Conservation (phyloP, 2,329 filamentous ascomycete species). For the Rutstroemia sp. region DNA sequence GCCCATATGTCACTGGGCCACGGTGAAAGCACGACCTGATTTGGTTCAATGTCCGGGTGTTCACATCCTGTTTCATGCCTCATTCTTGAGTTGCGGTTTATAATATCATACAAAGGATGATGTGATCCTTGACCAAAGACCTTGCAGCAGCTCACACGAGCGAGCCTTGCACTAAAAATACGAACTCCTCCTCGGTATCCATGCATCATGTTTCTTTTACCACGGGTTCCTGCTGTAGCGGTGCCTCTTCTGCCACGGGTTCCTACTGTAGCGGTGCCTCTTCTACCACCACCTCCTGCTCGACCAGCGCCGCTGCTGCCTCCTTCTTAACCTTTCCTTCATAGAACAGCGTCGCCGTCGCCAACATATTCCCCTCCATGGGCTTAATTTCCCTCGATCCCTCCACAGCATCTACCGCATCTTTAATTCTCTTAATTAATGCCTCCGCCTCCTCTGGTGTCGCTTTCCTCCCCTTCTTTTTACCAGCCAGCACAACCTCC, state of each 20-base stretch:
- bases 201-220: neutral
- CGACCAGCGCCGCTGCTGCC: neutral
- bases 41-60: too few relatives aligned
- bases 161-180: too few relatives aligned
- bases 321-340: constrained; percentile 31
- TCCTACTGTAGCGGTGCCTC: neutral
- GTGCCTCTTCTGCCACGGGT: neutral
- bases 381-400: constrained; percentile 39
- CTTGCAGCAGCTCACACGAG: too few relatives aligned
- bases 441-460: constrained; percentile 52
- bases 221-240: neutral
- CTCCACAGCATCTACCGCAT: constrained; percentile 27
- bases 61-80: too few relatives aligned
- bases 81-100: too few relatives aligned
- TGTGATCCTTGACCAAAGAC: too few relatives aligned
- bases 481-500: constrained; percentile 63
- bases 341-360: constrained; percentile 37
- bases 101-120: too few relatives aligned
- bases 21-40: too few relatives aligned
- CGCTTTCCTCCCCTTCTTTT: constrained; percentile 54
- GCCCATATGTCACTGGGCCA: too few relatives aligned
- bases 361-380: constrained; percentile 39
- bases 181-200: too few relatives aligned
- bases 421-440: constrained; percentile 46
- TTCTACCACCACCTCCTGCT: neutral